Conservation (phyloP, 192 early-diverging fungal genomes). For the Helicostylum pulchrum region DNA sequence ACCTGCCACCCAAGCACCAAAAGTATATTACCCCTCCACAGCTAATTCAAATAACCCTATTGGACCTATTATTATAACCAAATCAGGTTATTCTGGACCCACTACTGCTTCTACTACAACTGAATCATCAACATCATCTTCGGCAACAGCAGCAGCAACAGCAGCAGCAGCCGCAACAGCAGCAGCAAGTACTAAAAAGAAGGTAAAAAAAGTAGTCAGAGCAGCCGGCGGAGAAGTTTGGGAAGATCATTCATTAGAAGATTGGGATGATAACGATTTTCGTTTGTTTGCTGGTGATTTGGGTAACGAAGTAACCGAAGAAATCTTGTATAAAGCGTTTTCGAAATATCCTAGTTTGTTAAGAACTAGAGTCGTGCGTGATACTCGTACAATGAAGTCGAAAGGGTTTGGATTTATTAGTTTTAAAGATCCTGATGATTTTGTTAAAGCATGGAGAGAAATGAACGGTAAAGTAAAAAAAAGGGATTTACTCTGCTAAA, state of each 20-base stretch:
- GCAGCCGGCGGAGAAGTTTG: constrained; percentile 90
- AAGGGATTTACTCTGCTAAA: not conserved
- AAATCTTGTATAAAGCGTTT: constrained; percentile 76
- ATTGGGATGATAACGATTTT: constrained; percentile 92
- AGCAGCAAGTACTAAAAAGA: constrained; percentile 32
- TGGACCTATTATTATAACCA: not conserved
- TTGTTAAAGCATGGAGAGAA: constrained; percentile 89
- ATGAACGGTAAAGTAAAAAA: constrained; percentile 77
- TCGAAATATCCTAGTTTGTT: constrained; percentile 83
- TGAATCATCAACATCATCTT: not conserved
- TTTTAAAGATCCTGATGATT: constrained; percentile 89
- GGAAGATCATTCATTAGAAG: constrained; percentile 83
- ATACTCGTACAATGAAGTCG: constrained; percentile 82
- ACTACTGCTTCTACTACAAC: not conserved
- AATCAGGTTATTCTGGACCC: constrained; percentile 14
- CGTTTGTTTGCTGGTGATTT: constrained; percentile 92
- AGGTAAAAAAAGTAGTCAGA: constrained; percentile 67
- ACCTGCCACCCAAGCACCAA: not conserved
- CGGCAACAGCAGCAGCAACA: not conserved
- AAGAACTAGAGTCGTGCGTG: constrained; percentile 77
- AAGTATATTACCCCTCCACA: not conserved
- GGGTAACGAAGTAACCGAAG: constrained; percentile 90
- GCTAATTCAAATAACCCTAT: constrained; percentile 10
- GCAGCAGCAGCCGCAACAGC: not conserved
- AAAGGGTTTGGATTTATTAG: constrained; percentile 94